These are phyloP conservation scores for Acidomyces sp. DNA, from an alignment of 495 filamentous ascomycete genomes.

Conservation along the genomic window DNA sequence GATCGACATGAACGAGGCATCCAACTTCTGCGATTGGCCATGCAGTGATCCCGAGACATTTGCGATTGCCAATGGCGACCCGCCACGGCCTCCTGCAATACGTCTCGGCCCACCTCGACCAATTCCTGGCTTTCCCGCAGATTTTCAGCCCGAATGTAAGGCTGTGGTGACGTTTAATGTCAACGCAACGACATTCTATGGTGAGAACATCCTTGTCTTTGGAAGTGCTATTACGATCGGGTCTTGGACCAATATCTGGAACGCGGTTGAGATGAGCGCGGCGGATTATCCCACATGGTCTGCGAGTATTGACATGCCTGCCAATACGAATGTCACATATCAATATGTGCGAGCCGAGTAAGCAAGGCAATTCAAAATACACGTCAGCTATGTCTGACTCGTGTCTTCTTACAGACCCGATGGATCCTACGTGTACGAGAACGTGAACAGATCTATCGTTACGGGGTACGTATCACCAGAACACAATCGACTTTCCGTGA, in stretches of 20 bases:
- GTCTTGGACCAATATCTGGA: conserved; percentile 3
- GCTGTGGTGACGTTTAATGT: conserved; percentile 17
- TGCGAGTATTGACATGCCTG: conserved; percentile 14
- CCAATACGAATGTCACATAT: conserved; percentile 12
- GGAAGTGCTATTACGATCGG: conserved; percentile 13
- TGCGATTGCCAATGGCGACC: conserved; percentile 42
- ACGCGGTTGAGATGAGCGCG: conserved; percentile 6
- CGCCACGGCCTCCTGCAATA: conserved; percentile 52
- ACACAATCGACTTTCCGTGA: too few species aligned
- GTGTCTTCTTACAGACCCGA: too few species aligned
- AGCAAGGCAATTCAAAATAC: too few species aligned
- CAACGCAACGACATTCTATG: conserved; percentile 13
- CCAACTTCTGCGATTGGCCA: conserved; percentile 59
- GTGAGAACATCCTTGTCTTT: conserved; percentile 14
- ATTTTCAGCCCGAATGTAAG: conserved; percentile 50
- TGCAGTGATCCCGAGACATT: conserved; percentile 49
- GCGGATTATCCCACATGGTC: conserved; percentile 18
- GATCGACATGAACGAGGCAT: conserved; percentile 44
- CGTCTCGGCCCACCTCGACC: conserved; percentile 39
- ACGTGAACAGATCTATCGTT: conserved; percentile 13
- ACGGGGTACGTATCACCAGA: too few species aligned
- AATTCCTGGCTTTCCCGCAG: conserved; percentile 57
- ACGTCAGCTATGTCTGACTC: conserved; percentile 10
- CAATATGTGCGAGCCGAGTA: conserved; percentile 10
- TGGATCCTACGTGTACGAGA: too few species aligned